Base-by-base conservation (phyloP, 805 yeast genomes). In the Kuraishia ogatae region DNA sequence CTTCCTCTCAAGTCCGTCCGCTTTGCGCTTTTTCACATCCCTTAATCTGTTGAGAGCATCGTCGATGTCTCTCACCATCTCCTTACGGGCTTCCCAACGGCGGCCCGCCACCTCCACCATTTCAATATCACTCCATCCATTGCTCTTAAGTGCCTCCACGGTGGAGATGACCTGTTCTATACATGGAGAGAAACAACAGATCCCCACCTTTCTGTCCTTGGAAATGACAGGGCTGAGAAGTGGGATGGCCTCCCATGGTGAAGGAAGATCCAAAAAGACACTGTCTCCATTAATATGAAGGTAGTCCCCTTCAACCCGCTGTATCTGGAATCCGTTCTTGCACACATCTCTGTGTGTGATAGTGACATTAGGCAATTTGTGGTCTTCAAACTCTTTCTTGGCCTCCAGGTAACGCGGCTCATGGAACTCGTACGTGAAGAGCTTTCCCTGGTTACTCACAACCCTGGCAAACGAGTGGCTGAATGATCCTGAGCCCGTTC, bases 161-260 rank as follows among this genome's bases (percentile, higher is more conserved):
- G 98, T 89, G 66, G 88, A 85, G 56, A 86, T 86, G 2, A 94
- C 99, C 72, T 94, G 99, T 71, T 94, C 99, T 51, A 94, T 88
- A 70, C 99, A 94, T 10, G 99, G 99, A 47, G 96, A 89, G 66
- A 94, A 94, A 70, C 99, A 94, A 71, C 99, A 94, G 54, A 94
- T 78, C 2, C 87, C 83, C 22, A 83, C 88, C 26, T 76, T 74
- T 55, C 76, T 73, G 20, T 71, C 71, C 8, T 72, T 67, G 8
- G 87, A 71, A 17, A 88, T 77, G 1, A 87, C 96, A 1, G 61
- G 53, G 13, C 75, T 71, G 50, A 93, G 71, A 68, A 87, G 85
- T 6, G 90, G 89, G 54, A 94, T 87, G 5, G 99, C 99, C 43
- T 83, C 83, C 97, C 98, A 93, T 8, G 99, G 99, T 4, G 97